A percentile compares a stretch with the other conserved stretches of the same genome.
These are phyloP conservation scores for Mucor racemosus DNA, from an alignment of 371 early-diverging fungal species.

Conservation along the genomic window DNA sequence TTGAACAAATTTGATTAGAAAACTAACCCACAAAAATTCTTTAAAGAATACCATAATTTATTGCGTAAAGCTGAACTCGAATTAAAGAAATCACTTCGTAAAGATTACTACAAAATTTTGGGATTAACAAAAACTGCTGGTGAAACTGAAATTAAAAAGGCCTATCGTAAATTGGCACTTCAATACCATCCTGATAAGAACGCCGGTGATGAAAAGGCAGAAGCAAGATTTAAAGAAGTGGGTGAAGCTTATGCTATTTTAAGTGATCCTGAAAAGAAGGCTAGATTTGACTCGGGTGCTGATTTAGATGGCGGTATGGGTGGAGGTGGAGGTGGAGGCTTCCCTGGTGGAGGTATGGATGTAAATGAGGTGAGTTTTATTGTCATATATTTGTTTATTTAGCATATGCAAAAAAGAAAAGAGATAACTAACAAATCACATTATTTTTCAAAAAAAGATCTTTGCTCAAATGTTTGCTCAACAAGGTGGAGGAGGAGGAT, in stretches of 20 bases:
- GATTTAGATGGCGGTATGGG: slow-evolving; percentile 75
- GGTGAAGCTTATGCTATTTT: slow-evolving; percentile 80
- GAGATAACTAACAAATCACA: neutral
- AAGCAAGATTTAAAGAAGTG: slow-evolving; percentile 85
- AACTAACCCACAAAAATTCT: neutral
- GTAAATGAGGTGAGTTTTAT: slow-evolving; percentile 46
- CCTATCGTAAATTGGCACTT: slow-evolving; percentile 86
- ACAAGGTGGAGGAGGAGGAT: slow-evolving; percentile 49
- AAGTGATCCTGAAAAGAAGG: slow-evolving; percentile 82
- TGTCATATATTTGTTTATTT: neutral
- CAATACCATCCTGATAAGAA: slow-evolving; percentile 89
- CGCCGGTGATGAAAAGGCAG: slow-evolving; percentile 66
- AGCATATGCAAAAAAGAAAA: neutral
- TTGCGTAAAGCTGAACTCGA: slow-evolving; percentile 76
- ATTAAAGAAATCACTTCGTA: slow-evolving; percentile 76
- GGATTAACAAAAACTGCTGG: slow-evolving; percentile 82
- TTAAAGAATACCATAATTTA: slow-evolving; percentile 61
- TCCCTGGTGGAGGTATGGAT: slow-evolving; percentile 46
- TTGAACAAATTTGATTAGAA: neutral
- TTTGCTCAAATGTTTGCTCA: slow-evolving; percentile 68
- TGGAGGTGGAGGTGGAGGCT: slow-evolving; percentile 56
- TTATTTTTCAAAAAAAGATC: slow-evolving; percentile 28
- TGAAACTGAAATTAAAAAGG: slow-evolving; percentile 90
- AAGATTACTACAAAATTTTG: slow-evolving; percentile 94
- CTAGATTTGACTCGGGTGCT: slow-evolving; percentile 77